These are phyloP conservation scores for Lasiosphaeria ovina DNA, from an alignment of 495 filamentous ascomycete species.

Conservation along the genomic window DNA sequence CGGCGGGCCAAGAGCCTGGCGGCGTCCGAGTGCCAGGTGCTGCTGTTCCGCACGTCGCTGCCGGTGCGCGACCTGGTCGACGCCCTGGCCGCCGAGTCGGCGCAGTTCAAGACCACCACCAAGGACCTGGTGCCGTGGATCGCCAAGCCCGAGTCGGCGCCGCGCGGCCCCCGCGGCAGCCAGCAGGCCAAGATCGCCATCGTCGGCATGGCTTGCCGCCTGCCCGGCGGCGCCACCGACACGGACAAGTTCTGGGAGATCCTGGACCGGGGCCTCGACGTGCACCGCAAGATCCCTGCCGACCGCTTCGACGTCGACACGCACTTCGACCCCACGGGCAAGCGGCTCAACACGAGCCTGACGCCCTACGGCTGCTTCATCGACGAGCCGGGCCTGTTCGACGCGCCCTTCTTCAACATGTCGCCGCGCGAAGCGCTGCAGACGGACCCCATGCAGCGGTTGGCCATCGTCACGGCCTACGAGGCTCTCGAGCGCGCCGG, in stretches of 20 bases:
- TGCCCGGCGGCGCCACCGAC: slow-evolving; percentile 55
- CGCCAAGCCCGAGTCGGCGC: background rate
- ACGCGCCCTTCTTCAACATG: slow-evolving; percentile 80
- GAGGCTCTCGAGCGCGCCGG: slow-evolving; percentile 81
- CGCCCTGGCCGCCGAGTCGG: slow-evolving; percentile 3
- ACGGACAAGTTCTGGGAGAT: slow-evolving; percentile 62
- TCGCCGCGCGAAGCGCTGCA: slow-evolving; percentile 78
- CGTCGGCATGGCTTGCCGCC: slow-evolving; percentile 62
- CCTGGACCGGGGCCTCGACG: slow-evolving; percentile 56
- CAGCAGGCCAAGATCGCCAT: slow-evolving; percentile 52
- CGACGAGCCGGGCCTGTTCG: slow-evolving; percentile 72
- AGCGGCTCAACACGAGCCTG: slow-evolving; percentile 63
- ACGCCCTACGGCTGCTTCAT: slow-evolving; percentile 76
- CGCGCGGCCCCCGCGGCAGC: slow-evolving; percentile 24
- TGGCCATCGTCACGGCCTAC: slow-evolving; percentile 73
- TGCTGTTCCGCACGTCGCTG: slow-evolving; percentile 20
- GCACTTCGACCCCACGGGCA: slow-evolving; percentile 69
- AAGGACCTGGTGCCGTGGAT: slow-evolving; percentile 12
- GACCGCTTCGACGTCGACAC: slow-evolving; percentile 68
- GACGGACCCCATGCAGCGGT: slow-evolving; percentile 74
- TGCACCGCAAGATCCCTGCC: slow-evolving; percentile 52
- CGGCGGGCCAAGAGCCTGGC: slow-evolving; percentile 10
- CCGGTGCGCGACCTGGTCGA: slow-evolving; percentile 17
- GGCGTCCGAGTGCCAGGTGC: slow-evolving; percentile 16
- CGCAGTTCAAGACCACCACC: slow-evolving; percentile 1